Conservation (phyloP, 495 filamentous ascomycete species). For the Jackrogersella minutella region DNA sequence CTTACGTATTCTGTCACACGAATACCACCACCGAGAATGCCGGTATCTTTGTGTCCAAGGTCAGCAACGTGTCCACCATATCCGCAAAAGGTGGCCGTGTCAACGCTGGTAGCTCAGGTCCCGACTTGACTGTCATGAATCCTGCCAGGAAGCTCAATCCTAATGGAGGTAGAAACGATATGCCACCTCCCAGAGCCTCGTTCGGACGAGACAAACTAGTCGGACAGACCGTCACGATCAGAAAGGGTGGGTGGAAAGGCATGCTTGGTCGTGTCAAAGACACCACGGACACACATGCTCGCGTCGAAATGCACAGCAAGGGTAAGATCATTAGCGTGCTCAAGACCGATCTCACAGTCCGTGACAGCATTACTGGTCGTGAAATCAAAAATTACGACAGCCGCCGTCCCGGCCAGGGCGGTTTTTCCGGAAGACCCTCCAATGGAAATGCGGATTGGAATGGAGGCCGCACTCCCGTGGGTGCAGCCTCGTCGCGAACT, state of each 20-base stretch:
- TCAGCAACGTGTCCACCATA: slow-evolving; percentile 83
- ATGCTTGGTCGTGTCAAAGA: slow-evolving; percentile 95
- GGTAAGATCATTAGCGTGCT: slow-evolving; percentile 83
- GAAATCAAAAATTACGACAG: slow-evolving; percentile 70
- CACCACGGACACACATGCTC: slow-evolving; percentile 80
- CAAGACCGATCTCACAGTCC: slow-evolving; percentile 78
- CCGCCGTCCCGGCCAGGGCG: slow-evolving; percentile 65
- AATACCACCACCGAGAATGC: slow-evolving; percentile 85
- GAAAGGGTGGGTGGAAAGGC: slow-evolving; percentile 87
- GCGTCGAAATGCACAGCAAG: slow-evolving; percentile 92
- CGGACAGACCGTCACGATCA: slow-evolving; percentile 87
- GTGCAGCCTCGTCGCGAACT: slow-evolving; percentile 67
- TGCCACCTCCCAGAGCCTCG: slow-evolving; percentile 75
- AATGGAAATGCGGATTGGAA: slow-evolving; percentile 56
- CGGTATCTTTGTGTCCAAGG: slow-evolving; percentile 88
- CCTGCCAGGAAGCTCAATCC: slow-evolving; percentile 77
- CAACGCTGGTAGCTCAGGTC: slow-evolving; percentile 58
- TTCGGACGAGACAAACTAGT: slow-evolving; percentile 86
- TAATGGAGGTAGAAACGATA: slow-evolving; percentile 55
- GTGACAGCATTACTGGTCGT: slow-evolving; percentile 82
- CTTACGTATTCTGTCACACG: slow-evolving; percentile 86
- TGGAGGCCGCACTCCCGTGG: slow-evolving; percentile 76
- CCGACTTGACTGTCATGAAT: slow-evolving; percentile 92
- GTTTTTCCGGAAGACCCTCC: slow-evolving; percentile 42
- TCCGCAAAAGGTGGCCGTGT: slow-evolving; percentile 87